Conservation (phyloP, 1,284 basidiomycete genomes). For the Apiotrichum sp. region DNA sequence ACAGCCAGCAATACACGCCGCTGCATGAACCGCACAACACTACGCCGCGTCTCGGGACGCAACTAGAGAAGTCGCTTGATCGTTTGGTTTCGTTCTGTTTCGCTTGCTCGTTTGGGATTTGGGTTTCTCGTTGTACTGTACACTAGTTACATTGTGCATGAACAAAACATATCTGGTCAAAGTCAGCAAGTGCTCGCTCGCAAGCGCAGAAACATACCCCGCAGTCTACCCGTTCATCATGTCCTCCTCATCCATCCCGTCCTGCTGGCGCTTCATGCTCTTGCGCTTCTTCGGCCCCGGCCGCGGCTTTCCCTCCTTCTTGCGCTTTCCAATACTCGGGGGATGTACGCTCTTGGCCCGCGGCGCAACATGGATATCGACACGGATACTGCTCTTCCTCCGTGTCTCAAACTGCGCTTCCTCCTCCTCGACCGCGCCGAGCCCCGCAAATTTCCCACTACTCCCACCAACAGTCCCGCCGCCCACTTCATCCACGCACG, state of each 20-base stretch:
- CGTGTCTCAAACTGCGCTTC: neutral
- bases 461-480: conserved; percentile 56
- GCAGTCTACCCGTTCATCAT: conserved; percentile 8
- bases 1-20: too few relatives aligned
- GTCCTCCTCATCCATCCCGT: conserved; percentile 7
- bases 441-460: conserved; percentile 7
- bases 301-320: neutral
- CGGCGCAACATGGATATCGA: conserved; percentile 6
- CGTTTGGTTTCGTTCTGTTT: too few relatives aligned
- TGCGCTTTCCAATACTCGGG: conserved; percentile 49
- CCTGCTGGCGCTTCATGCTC: neutral
- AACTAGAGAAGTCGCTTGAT: too few relatives aligned
- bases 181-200: too few relatives aligned
- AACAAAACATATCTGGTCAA: neutral
- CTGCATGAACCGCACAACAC: too few relatives aligned
- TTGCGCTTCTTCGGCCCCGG: neutral
- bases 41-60: too few relatives aligned
- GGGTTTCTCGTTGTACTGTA: too few relatives aligned
- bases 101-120: too few relatives aligned
- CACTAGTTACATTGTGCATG: neutral
- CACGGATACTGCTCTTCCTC: conserved; percentile 2
- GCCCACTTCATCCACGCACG: conserved; percentile 69
- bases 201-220: too few relatives aligned
- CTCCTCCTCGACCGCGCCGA: conserved; percentile 9
- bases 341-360: neutral